These are phyloP conservation scores for Globisporangium carolinianum DNA, from an alignment of 352 stramenopile genomes.

Conservation along the genomic window DNA sequence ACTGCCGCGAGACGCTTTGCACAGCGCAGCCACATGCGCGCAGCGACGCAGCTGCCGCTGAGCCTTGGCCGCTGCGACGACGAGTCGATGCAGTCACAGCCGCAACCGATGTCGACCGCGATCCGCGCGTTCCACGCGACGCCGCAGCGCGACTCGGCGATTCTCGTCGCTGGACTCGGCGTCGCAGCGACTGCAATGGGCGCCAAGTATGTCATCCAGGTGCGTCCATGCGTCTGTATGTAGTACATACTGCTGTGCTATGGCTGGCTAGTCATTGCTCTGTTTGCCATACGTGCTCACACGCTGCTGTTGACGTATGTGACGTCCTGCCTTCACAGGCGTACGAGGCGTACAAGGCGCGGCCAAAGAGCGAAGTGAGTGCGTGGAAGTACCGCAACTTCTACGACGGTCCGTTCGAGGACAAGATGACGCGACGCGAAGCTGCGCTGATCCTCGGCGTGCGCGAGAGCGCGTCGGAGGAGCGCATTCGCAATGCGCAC, in stretches of 20 bases:
- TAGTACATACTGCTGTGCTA: too few species aligned
- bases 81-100: neutral
- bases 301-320: neutral
- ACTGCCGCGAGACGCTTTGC: constrained; percentile 4
- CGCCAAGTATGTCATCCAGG: constrained; percentile 75
- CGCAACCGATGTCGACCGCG: constrained; percentile 5
- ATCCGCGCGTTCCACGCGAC: constrained; percentile 60
- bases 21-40: constrained; percentile 6
- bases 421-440: constrained; percentile 98
- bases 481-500: constrained; percentile 98
- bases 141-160: constrained; percentile 46
- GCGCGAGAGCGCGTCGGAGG: constrained; percentile 89
- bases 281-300: too few species aligned
- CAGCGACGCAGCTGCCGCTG: constrained; percentile 3
- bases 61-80: neutral
- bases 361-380: constrained; percentile 61
- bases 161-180: constrained; percentile 59
- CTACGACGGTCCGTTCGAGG: constrained; percentile 97
- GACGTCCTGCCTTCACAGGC: constrained; percentile 18
- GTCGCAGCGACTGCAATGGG: constrained; percentile 63
- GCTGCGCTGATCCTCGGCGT: constrained; percentile 99
- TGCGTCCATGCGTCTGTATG: constrained; percentile 8
- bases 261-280: too few species aligned
- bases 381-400: constrained; percentile 84
- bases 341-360: constrained; percentile 68